Evolutionary conservation across 495 filamentous ascomycete genomes (phyloP).

Genomic region (Chaetomium fimeti): DNA sequence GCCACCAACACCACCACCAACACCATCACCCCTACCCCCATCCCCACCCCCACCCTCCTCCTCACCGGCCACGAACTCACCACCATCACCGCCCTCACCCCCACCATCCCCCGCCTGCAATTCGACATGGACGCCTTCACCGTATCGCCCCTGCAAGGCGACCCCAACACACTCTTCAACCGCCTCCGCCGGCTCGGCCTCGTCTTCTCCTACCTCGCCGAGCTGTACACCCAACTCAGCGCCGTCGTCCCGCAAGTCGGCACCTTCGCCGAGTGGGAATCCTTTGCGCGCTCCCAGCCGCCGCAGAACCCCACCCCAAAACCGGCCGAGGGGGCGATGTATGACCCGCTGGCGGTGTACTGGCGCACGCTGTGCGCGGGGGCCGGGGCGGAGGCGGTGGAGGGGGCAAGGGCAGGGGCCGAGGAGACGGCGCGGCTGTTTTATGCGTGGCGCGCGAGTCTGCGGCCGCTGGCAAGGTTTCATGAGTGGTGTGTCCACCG

Average conservation of each 20-base stretch:
- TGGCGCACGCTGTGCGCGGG: neutral
- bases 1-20: neutral
- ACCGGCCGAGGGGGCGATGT: neutral
- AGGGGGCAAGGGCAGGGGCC: too few species aligned
- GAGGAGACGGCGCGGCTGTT: neutral
- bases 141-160: neutral
- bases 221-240: neutral
- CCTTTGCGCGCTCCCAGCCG: neutral
- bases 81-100: neutral
- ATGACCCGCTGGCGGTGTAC: neutral
- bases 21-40: too few species aligned
- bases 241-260: neutral
- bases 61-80: neutral
- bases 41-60: too few species aligned
- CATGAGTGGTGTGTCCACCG: neutral
- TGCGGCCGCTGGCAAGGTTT: neutral
- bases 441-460: neutral
- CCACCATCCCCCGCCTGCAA: neutral
- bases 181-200: neutral
- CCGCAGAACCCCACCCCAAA: too few species aligned
- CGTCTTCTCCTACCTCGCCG: neutral
- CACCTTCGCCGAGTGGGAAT: neutral
- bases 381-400: too few species aligned
- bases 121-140: neutral
- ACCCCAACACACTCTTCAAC: neutral